Evolutionary conservation across 768 basidiomycete species (phyloP).

Genomic region (Mrakia hoshinonis): DNA sequence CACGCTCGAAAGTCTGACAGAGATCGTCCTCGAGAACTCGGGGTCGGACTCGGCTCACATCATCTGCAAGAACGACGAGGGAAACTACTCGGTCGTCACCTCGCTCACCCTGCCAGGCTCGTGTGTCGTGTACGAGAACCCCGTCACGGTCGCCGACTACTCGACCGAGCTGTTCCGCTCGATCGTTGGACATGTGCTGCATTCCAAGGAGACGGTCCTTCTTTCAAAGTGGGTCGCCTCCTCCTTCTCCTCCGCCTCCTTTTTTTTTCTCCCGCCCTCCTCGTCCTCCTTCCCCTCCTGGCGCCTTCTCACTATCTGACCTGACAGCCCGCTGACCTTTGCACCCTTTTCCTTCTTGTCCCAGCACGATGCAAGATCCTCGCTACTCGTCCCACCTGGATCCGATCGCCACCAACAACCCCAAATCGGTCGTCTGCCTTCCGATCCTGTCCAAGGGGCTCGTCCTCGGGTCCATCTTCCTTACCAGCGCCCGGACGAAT

Average conservation of each 20-base stretch:
- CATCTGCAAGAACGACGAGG: conserved; percentile 59
- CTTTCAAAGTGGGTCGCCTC: conserved; percentile 4
- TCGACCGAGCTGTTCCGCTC: conserved; percentile 5
- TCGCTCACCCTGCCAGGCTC: conserved; percentile 54
- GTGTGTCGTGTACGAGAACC: conserved; percentile 58
- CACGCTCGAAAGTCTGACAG: conserved; percentile 57
- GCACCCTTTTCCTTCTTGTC: not conserved
- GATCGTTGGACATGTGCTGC: conserved; percentile 10
- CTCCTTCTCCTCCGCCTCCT: not conserved
- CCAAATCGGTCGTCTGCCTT: conserved; percentile 17
- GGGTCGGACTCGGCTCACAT: conserved; percentile 61
- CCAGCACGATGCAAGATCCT: not conserved
- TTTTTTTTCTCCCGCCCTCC: not conserved
- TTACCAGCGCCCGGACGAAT: conserved; percentile 1
- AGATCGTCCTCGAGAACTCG: conserved; percentile 48
- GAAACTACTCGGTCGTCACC: conserved; percentile 63
- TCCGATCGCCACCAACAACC: not conserved
- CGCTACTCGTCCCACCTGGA: not conserved
- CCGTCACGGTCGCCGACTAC: conserved; percentile 8
- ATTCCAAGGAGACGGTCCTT: conserved; percentile 18
- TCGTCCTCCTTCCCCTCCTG: not conserved
- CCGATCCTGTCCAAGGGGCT: conserved; percentile 15
- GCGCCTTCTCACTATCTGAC: too few relatives aligned
- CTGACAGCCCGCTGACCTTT: not conserved
- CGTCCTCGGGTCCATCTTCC: conserved; percentile 14